These are phyloP conservation scores for Deakozyma indianensis DNA, from an alignment of 805 yeast species.

Conservation along the genomic window DNA sequence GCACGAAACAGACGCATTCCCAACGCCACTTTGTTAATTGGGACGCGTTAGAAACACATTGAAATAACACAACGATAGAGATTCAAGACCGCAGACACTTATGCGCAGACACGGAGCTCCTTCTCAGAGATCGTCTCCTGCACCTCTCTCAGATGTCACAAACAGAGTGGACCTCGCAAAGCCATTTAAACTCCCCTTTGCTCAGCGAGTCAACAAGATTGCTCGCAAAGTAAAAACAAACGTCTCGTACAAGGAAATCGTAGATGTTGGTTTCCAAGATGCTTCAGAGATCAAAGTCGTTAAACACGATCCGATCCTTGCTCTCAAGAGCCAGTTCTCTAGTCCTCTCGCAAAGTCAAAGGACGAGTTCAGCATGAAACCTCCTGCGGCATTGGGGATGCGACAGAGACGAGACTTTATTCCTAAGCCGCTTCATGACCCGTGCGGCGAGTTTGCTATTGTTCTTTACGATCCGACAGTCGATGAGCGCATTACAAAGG, in stretches of 20 bases:
- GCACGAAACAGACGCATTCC: too few relatives aligned
- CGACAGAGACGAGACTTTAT: conserved; percentile 49
- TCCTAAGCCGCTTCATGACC: conserved; percentile 94
- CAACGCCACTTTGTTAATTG: too few relatives aligned
- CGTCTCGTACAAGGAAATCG: neutral
- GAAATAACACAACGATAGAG: too few relatives aligned
- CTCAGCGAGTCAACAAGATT: neutral
- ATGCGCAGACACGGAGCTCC: neutral
- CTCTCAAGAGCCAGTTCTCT: neutral
- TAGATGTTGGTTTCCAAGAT: neutral
- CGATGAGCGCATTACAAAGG: conserved; percentile 31
- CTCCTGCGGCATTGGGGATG: conserved; percentile 81
- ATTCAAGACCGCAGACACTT: too few relatives aligned
- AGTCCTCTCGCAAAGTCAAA: neutral
- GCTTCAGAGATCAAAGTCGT: neutral
- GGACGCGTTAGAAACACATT: too few relatives aligned
- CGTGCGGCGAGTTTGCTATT: conserved; percentile 82
- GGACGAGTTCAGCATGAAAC: neutral
- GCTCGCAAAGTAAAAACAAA: neutral
- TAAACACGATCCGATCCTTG: neutral
- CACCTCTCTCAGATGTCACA: neutral
- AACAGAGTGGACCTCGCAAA: neutral
- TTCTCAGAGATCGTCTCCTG: neutral
- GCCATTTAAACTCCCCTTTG: neutral
- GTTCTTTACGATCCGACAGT: conserved; percentile 92